Conservation (phyloP, 2,329 filamentous ascomycete species). For the Arthrinium puccinioides region DNA sequence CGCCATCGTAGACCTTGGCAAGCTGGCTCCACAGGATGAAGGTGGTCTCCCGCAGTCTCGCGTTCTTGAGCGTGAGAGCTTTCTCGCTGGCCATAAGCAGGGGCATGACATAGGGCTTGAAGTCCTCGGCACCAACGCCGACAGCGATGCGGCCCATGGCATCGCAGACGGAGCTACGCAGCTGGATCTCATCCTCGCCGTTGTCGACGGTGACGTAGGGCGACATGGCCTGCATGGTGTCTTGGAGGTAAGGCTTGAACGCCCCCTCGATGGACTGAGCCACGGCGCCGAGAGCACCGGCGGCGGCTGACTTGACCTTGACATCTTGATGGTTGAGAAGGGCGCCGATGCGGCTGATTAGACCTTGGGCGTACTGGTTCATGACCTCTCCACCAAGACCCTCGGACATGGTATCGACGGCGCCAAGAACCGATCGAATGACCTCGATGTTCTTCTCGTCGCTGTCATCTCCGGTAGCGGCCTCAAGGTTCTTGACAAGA, state of each 20-base stretch:
- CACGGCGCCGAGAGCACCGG: conserved; percentile 84
- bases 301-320: conserved; percentile 83
- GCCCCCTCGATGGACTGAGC: conserved; percentile 75
- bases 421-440: conserved; percentile 82
- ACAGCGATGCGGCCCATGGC: conserved; percentile 87
- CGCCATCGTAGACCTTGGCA: conserved; percentile 84
- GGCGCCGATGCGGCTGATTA: conserved; percentile 77
- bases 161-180: conserved; percentile 85
- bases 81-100: conserved; percentile 92
- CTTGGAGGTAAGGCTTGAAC: conserved; percentile 87
- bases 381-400: conserved; percentile 77
- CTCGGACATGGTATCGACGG: conserved; percentile 85
- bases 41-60: conserved; percentile 87
- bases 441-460: conserved; percentile 76
- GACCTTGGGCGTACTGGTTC: conserved; percentile 70
- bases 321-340: conserved; percentile 79
- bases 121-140: conserved; percentile 77
- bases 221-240: conserved; percentile 84
- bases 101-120: conserved; percentile 85
- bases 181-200: conserved; percentile 79
- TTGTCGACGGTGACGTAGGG: conserved; percentile 81
- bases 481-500: conserved; percentile 81
- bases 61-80: conserved; percentile 79
- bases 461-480: conserved; percentile 61
- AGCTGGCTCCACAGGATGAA: conserved; percentile 96